Evolutionary conservation across 2,329 filamentous ascomycete genomes (phyloP).

Genomic region (Nothopassalora personata): DNA sequence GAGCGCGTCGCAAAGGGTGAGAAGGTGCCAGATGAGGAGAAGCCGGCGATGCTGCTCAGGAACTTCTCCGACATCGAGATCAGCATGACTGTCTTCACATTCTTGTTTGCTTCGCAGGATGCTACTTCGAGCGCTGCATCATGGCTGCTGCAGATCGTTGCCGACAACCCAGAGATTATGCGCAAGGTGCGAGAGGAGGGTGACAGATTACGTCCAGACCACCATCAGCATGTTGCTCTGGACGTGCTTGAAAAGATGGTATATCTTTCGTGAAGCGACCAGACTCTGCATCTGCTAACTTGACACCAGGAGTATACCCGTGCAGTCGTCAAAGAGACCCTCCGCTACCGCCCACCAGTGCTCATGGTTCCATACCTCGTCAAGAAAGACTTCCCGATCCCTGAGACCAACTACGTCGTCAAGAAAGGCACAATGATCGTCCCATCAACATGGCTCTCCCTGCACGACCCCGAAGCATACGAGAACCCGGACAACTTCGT

Average conservation of each 20-base stretch:
- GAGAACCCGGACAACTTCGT: constrained; percentile 82
- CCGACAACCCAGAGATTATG: constrained; percentile 87
- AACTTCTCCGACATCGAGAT: constrained; percentile 93
- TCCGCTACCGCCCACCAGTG: constrained; percentile 92
- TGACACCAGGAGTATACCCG: constrained; percentile 64
- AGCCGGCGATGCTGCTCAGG: constrained; percentile 76
- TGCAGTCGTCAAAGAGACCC: constrained; percentile 82
- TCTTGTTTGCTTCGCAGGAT: constrained; percentile 77
- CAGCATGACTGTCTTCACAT: constrained; percentile 72
- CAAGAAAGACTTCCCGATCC: constrained; percentile 94
- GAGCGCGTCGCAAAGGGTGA: constrained; percentile 70
- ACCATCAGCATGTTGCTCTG: constrained; percentile 53
- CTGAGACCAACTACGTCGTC: constrained; percentile 72
- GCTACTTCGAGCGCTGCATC: constrained; percentile 89
- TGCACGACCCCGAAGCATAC: constrained; percentile 90
- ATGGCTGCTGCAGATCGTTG: constrained; percentile 92
- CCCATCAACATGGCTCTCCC: constrained; percentile 81
- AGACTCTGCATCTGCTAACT: constrained; percentile 1
- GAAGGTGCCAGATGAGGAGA: constrained; percentile 62
- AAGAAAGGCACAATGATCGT: constrained; percentile 95
- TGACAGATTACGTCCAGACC: constrained; percentile 24
- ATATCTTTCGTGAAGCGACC: not conserved
- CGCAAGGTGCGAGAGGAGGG: constrained; percentile 82
- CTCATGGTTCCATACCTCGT: constrained; percentile 93
- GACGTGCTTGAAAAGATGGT: constrained; percentile 79